These are phyloP conservation scores for Cercospora sojina DNA, from an alignment of 2,329 filamentous ascomycete species.

Conservation along the genomic window DNA sequence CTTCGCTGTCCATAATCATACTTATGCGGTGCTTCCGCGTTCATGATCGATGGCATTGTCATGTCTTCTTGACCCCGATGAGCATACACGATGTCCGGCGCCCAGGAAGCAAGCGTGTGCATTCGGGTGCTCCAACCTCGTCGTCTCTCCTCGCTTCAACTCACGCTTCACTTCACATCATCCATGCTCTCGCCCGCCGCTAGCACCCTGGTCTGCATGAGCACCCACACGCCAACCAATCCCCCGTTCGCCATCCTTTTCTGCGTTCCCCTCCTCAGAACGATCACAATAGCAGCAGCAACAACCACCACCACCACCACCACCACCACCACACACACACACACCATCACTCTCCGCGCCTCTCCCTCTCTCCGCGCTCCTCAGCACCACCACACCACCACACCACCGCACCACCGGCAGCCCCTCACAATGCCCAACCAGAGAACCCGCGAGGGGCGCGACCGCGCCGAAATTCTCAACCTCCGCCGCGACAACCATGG, in stretches of 20 bases:
- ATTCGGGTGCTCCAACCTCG: not conserved
- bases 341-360: not conserved
- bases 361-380: not conserved
- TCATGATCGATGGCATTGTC: not conserved
- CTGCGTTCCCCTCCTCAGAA: not conserved
- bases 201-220: not conserved
- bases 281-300: not conserved
- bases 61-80: not conserved
- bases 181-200: not conserved
- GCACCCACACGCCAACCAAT: not conserved
- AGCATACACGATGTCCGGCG: not conserved
- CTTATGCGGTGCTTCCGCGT: not conserved
- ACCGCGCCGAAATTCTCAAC: too few relatives aligned
- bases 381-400: not conserved
- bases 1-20: not conserved
- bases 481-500: not conserved
- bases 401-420: not conserved
- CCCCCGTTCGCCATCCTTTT: not conserved
- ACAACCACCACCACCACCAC: not conserved
- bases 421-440: not conserved
- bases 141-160: not conserved
- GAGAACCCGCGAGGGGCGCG: not conserved
- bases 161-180: not conserved
- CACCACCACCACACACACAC: not conserved
- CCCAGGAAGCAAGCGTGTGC: not conserved